These are phyloP conservation scores for Ampelocalamus luodianensis DNA, from an alignment of 176 grass and related monocot species.

Conservation along the genomic window DNA sequence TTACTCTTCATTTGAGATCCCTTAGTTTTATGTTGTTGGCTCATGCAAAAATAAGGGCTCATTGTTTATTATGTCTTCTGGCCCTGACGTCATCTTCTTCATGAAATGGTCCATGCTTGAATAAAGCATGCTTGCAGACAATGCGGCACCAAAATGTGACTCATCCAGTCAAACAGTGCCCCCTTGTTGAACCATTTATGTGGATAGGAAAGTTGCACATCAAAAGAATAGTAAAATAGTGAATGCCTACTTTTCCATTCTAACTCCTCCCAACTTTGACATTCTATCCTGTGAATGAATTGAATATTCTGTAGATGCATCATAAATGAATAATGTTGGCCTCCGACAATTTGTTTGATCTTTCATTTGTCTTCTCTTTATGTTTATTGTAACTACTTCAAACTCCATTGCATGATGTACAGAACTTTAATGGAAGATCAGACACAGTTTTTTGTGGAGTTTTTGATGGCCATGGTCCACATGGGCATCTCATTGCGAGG, in stretches of 20 bases:
- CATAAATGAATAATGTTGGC: conserved; percentile 10
- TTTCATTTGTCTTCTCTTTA: conserved; percentile 2
- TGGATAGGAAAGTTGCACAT: not conserved
- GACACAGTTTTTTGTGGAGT: conserved; percentile 89
- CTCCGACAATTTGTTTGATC: not conserved
- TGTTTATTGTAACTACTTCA: conserved; percentile 18
- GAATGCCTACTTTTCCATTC: not conserved
- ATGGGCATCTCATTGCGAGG: conserved; percentile 81
- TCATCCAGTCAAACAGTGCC: not conserved
- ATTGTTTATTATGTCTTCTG: conserved; percentile 28
- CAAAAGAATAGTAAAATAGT: not conserved
- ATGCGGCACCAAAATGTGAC: not conserved
- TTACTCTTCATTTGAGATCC: not conserved
- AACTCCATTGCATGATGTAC: not conserved
- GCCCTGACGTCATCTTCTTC: not conserved
- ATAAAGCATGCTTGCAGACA: not conserved
- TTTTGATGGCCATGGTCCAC: conserved; percentile 93
- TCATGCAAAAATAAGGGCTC: not conserved
- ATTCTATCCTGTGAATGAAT: not conserved
- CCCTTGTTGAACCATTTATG: not conserved
- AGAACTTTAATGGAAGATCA: conserved; percentile 67
- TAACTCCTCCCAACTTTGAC: not conserved
- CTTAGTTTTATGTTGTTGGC: not conserved
- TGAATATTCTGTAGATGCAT: conserved; percentile 13
- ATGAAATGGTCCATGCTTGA: not conserved